Percentiles rank a stretch among this genome's conserved stretches.
These are phyloP conservation scores for Neofusicoccum ribis DNA, from an alignment of 2,329 filamentous ascomycete species.

Conservation along the genomic window DNA sequence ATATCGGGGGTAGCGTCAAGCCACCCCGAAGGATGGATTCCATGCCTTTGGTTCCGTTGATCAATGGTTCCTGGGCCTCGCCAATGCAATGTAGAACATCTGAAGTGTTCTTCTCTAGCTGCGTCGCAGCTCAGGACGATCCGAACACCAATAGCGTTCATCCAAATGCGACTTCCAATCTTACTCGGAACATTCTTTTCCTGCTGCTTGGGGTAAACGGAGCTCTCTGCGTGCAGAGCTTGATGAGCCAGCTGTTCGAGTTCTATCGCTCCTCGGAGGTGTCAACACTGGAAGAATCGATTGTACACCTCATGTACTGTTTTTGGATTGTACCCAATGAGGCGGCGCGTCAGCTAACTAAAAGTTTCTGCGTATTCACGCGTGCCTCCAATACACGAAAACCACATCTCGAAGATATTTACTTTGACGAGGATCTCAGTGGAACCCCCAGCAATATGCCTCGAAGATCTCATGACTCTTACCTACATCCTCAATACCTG, in stretches of 20 bases:
- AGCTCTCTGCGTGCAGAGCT: too few species aligned
- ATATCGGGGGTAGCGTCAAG: too few species aligned
- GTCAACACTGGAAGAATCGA: neutral
- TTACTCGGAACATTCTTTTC: neutral
- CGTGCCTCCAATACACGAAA: too few species aligned
- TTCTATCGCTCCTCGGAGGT: neutral
- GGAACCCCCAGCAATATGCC: too few species aligned
- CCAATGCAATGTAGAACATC: slow-evolving; percentile 27
- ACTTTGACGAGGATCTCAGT: too few species aligned
- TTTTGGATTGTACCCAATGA: neutral
- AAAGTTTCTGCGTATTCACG: too few species aligned
- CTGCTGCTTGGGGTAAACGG: neutral
- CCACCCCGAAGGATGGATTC: neutral
- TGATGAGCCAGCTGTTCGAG: too few species aligned
- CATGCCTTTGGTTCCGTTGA: neutral
- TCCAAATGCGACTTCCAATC: neutral
- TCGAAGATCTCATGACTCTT: neutral
- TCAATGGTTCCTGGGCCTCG: neutral
- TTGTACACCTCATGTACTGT: neutral
- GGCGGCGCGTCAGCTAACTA: too few species aligned
- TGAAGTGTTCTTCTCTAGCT: slow-evolving; percentile 45
- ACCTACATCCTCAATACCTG: neutral
- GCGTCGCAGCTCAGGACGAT: neutral
- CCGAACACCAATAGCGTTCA: neutral
- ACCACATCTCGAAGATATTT: too few species aligned